phyloP scores from a whole-genome alignment of 2,329 filamentous ascomycete species.

The Exophiala sp. region DNA sequence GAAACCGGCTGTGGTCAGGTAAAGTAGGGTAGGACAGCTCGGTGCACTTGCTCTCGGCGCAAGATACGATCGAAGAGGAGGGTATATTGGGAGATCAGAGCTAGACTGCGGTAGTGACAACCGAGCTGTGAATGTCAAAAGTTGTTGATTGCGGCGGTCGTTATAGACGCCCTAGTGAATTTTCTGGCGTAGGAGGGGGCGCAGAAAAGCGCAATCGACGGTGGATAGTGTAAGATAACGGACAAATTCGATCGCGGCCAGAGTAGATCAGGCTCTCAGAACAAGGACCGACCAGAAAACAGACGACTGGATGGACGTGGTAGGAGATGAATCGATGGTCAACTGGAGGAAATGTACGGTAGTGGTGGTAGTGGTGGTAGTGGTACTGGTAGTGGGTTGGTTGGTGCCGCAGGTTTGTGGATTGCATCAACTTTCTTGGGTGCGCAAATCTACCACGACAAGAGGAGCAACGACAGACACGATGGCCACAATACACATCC shows the following conservation, averaged over 20 bases:
- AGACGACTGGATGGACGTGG: not conserved
- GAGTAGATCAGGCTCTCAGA: not conserved
- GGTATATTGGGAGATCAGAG: not conserved
- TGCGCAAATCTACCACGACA: too few species aligned
- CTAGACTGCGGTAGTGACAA: not conserved
- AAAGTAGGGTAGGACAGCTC: not conserved
- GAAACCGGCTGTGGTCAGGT: conserved; percentile 1
- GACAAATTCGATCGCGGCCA: not conserved
- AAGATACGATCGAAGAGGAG: not conserved
- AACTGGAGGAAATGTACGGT: too few species aligned
- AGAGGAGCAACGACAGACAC: too few species aligned
- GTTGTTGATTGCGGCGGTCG: too few species aligned
- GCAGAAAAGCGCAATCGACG: not conserved
- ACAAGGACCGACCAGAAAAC: not conserved
- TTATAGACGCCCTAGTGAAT: too few species aligned
- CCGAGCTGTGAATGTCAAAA: not conserved
- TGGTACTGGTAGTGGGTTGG: too few species aligned
- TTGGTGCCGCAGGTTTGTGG: too few species aligned
- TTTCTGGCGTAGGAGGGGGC: conserved; percentile 5
- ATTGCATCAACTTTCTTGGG: too few species aligned
- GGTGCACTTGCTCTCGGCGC: too few species aligned
- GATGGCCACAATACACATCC: too few species aligned
- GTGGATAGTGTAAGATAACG: not conserved
- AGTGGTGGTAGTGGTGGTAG: too few species aligned
- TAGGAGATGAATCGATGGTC: not conserved